A percentile compares a stretch with the other conserved stretches of the same genome.
These are phyloP conservation scores for Verticillium nubilum DNA, from an alignment of 2,329 filamentous ascomycete species.

Conservation along the genomic window DNA sequence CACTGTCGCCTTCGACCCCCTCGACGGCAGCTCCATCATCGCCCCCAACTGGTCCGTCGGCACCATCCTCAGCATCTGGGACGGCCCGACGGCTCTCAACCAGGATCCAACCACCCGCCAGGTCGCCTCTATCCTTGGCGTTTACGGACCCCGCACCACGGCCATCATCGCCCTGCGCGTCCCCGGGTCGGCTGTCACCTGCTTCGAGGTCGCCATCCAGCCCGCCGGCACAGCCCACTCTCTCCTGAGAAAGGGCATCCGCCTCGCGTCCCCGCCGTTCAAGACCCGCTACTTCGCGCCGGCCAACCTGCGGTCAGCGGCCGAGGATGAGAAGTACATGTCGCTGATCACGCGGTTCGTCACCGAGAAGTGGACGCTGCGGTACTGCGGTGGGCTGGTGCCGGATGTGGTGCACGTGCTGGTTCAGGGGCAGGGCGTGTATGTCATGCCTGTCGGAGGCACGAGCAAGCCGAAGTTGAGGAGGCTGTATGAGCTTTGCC, in stretches of 20 bases:
- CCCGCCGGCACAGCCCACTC: constrained; percentile 12
- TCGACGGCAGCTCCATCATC: constrained; percentile 59
- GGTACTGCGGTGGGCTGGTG: constrained; percentile 56
- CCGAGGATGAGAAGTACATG: constrained; percentile 44
- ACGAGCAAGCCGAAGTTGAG: constrained; percentile 51
- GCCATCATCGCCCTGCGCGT: constrained; percentile 49
- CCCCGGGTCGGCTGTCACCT: constrained; percentile 29
- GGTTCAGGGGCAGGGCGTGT: constrained; percentile 57
- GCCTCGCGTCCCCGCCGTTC: constrained; percentile 29
- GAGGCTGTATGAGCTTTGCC: constrained; percentile 52
- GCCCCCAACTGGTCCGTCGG: constrained; percentile 53
- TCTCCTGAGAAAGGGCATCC: constrained; percentile 35
- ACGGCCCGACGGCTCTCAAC: constrained; percentile 37
- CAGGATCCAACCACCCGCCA: constrained; percentile 33
- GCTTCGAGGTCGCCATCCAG: constrained; percentile 40
- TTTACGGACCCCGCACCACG: constrained; percentile 49
- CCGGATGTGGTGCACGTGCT: constrained; percentile 56
- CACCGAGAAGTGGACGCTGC: constrained; percentile 48
- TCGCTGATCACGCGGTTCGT: constrained; percentile 44
- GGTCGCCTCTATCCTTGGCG: constrained; percentile 45
- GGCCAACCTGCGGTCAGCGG: constrained; percentile 53
- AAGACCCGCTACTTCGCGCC: constrained; percentile 56
- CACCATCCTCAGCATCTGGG: constrained; percentile 56
- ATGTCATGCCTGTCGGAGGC: constrained; percentile 50
- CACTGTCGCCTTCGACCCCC: constrained; percentile 56